Conservation (phyloP, 257 asterid species). For the Capsicum baccatum region DNA sequence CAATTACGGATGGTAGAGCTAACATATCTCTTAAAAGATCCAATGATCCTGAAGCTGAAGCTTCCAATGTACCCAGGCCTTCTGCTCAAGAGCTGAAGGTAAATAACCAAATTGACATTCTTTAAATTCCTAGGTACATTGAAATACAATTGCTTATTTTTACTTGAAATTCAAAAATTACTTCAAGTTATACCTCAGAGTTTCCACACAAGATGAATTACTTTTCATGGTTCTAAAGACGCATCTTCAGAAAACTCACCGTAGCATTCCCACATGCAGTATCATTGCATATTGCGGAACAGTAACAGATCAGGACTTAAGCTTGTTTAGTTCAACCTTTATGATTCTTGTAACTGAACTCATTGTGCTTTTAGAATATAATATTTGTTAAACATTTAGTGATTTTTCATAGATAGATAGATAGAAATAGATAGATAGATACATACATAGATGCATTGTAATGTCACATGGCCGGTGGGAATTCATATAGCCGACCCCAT, state of each 20-base stretch:
- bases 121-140: background rate
- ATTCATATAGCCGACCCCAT: background rate
- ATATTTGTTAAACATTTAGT: background rate
- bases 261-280: background rate
- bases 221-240: background rate
- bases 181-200: background rate
- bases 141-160: background rate
- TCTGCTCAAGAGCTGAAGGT: conserved; percentile 88
- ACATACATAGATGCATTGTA: background rate
- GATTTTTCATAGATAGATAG: background rate
- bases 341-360: background rate
- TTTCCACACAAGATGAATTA: background rate
- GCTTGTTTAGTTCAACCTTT: background rate
- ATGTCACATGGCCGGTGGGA: background rate
- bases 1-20: conserved; percentile 96
- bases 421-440: too few species aligned
- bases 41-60: conserved; percentile 75
- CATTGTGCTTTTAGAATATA: background rate
- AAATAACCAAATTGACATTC: background rate
- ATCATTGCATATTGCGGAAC: background rate
- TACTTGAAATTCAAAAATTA: background rate
- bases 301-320: background rate
- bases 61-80: conserved; percentile 80
- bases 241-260: background rate
- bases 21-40: conserved; percentile 94